A percentile compares a stretch with the other conserved stretches of the same genome.
phyloP scores from a whole-genome alignment of 805 yeast genomes.

The Monosporozyma siamensis region DNA sequence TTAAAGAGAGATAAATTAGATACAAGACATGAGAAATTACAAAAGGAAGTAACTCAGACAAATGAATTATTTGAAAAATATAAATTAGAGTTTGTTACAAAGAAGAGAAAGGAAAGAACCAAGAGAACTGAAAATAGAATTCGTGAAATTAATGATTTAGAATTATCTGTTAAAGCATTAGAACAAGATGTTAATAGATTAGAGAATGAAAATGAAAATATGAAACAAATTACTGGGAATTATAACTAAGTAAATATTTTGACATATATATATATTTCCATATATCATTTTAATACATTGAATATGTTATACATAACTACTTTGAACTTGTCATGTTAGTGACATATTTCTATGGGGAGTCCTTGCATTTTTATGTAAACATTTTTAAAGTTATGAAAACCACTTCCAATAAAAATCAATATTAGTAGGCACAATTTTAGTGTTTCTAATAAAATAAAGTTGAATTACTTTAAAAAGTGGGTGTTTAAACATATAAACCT shows the following conservation, averaged over 20 bases:
- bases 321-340: too few species aligned
- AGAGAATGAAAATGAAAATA: conserved; percentile 24
- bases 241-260: neutral
- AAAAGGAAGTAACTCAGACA: conserved; percentile 20
- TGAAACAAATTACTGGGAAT: conserved; percentile 3
- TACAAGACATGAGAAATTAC: conserved; percentile 17
- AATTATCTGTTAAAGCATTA: conserved; percentile 24
- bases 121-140: conserved; percentile 19
- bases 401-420: too few species aligned
- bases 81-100: conserved; percentile 15
- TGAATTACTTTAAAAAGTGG: too few species aligned
- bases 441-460: too few species aligned
- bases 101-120: conserved; percentile 16
- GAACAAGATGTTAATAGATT: conserved; percentile 29
- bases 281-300: too few species aligned
- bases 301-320: too few species aligned
- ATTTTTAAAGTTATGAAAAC: too few species aligned
- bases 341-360: too few species aligned
- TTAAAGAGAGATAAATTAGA: conserved; percentile 18
- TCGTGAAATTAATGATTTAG: conserved; percentile 24
- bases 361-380: too few species aligned
- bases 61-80: conserved; percentile 18
- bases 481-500: too few species aligned
- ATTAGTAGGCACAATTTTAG: too few species aligned
- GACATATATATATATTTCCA: neutral